These are phyloP conservation scores for Drechslerella stenobrocha DNA, from an alignment of 2,329 filamentous ascomycete species.

Conservation along the genomic window DNA sequence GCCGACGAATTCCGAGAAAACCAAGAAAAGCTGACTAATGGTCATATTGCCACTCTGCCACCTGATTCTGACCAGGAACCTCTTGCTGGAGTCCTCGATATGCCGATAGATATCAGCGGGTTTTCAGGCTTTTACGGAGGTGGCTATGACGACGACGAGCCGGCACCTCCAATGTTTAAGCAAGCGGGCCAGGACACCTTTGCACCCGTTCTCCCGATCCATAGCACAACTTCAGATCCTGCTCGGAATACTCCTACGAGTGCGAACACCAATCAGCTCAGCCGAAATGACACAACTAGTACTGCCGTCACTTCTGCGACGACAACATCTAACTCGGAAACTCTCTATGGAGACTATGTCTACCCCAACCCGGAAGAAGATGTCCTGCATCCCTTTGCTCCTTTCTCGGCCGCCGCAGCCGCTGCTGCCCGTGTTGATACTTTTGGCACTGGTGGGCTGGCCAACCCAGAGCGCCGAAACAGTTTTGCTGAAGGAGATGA, in stretches of 20 bases:
- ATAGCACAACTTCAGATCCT: slow-evolving; percentile 25
- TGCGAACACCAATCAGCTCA: slow-evolving; percentile 16
- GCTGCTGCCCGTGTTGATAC: slow-evolving; percentile 76
- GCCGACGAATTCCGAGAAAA: slow-evolving; percentile 39
- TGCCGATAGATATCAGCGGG: slow-evolving; percentile 47
- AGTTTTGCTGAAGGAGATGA: slow-evolving; percentile 45
- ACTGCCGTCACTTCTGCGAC: slow-evolving; percentile 20
- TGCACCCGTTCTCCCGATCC: slow-evolving; percentile 47
- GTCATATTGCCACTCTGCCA: slow-evolving; percentile 36
- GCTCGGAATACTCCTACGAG: neutral
- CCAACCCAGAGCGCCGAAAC: slow-evolving; percentile 62
- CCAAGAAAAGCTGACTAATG: slow-evolving; percentile 29
- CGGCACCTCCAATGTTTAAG: slow-evolving; percentile 37
- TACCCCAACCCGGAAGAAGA: slow-evolving; percentile 58
- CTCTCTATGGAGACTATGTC: slow-evolving; percentile 29
- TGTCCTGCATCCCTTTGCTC: slow-evolving; percentile 63
- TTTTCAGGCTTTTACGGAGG: slow-evolving; percentile 49
- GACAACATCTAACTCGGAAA: slow-evolving; percentile 13
- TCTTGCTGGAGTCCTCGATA: slow-evolving; percentile 22
- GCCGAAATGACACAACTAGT: slow-evolving; percentile 34
- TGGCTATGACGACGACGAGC: slow-evolving; percentile 16
- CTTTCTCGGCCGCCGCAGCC: slow-evolving; percentile 59
- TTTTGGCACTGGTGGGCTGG: slow-evolving; percentile 83
- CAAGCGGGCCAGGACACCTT: slow-evolving; percentile 37
- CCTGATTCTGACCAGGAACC: slow-evolving; percentile 39